Base-by-base conservation (phyloP, 441 rosid genomes). In the Adansonia rubrostipa region DNA sequence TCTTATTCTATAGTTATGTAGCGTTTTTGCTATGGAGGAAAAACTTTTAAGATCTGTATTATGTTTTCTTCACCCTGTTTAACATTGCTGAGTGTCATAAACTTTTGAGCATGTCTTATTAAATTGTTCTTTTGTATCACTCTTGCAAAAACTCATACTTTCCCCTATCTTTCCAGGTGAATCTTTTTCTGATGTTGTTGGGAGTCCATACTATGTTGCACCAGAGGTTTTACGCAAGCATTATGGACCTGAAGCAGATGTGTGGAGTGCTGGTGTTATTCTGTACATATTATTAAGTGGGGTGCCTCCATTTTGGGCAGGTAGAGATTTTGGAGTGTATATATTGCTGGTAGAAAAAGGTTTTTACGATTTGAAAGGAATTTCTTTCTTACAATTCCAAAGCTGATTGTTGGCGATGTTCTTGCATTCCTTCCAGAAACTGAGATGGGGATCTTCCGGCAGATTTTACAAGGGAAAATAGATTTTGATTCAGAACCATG, bases 381-480 rank as follows among this genome's bases (percentile, higher is more conserved):
- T 57, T 71, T 62, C 40, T 48, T 61, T 20, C 73, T 44, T 58
- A 8, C 15, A 14, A 54, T 79, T 71, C 14, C 9, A 73, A 9
- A 15, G 71, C 68, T 33, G 20, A 60, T 82, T 17, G 53, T 5
- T 22, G 51, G 50, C 40, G 42, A 22, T 50, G 15, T 36, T 82
- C 42, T 68, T 76, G 74, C 75, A 64, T 86, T 28, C 3, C 42
- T 24, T 79, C 28, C 86, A 90, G 94, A 90, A 76, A 87, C 85
- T 72, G 92, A 90, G 73, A 80, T 82, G 69, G 94, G 91, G 57
- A 90, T 90, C 85, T 90, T 90, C 76, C 79, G 88, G 50, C 90
- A 81, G 88, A 89, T 89, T 79, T 78, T 89, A 82, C 79, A 83
- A 73, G 94, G 91, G 22, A 87, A 89, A 66, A 19, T 90, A 15